phyloP scores from a whole-genome alignment of 225 moss, liverwort and hornwort species.

The Climacium dendroides region DNA sequence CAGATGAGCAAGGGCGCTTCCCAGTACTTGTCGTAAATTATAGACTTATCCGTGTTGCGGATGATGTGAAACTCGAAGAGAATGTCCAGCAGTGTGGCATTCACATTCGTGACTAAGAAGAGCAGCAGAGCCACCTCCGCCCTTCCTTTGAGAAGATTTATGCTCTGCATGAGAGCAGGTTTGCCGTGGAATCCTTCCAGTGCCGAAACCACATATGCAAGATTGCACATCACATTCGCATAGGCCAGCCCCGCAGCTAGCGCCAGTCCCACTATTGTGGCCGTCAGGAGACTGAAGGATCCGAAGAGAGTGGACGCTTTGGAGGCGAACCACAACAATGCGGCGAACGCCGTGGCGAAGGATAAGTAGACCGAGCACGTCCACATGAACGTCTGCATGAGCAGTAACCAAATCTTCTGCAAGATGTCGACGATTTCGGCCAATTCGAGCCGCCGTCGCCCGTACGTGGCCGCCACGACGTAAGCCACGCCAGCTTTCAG shows the following conservation, averaged over 20 bases:
- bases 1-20: slow-evolving; percentile 41
- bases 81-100: slow-evolving; percentile 46
- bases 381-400: slow-evolving; percentile 67
- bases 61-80: slow-evolving; percentile 40
- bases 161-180: slow-evolving; percentile 20
- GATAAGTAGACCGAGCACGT: slow-evolving; percentile 52
- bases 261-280: background rate
- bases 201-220: slow-evolving; percentile 42
- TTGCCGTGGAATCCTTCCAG: slow-evolving; percentile 32
- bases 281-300: background rate
- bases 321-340: slow-evolving; percentile 34
- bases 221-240: slow-evolving; percentile 27
- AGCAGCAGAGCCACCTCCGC: slow-evolving; percentile 21
- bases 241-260: slow-evolving; percentile 16
- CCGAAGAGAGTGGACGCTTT: slow-evolving; percentile 20
- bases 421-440: slow-evolving; percentile 44
- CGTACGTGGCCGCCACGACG: slow-evolving; percentile 72
- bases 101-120: slow-evolving; percentile 45
- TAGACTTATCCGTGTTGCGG: background rate
- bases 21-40: slow-evolving; percentile 20
- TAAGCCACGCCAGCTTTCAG: slow-evolving; percentile 74
- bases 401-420: slow-evolving; percentile 65
- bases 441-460: slow-evolving; percentile 40
- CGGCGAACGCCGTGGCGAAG: slow-evolving; percentile 39
- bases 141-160: slow-evolving; percentile 7